Evolutionary conservation across 306 rosid species (phyloP), one percentile per base, ranked within the genome.

Genomic region (Spatholobus suberectus): DNA sequence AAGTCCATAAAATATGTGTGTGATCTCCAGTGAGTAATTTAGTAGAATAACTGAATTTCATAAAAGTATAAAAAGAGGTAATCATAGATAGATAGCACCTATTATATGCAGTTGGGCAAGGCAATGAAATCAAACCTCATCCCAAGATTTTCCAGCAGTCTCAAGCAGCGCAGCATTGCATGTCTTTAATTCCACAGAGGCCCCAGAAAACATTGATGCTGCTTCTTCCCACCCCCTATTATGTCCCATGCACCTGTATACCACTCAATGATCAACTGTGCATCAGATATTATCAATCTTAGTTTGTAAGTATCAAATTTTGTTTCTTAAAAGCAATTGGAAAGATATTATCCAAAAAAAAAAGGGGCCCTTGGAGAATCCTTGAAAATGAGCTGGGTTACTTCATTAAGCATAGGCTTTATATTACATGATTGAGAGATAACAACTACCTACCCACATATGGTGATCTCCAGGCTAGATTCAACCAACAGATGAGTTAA

Each of bases 151-250:
- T 70, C 97, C 99, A 34, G 93, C 78, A 70, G 96, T 88, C 81
- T 93, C 98, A 5, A 95, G 97, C 84, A 96, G 87, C 72, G 99
- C 99, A 70, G 97, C 99, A 74, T 96, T 93, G 85, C 98, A 93
- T 44, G 98, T 88, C 86, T 92, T 93, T 32, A 96, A 83, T 89
- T 96, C 97, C 70, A 96, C 86, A 61, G 96, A 86, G 81, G 93
- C 90, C 44, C 99, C 98, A 23, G 93, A 84, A 77, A 96, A 80
- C 96, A 93, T 91, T 82, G 99, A 96, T 77, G 99, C 98, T 9
- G 99, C 99, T 88, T 96, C 98, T 82, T 96, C 99, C 98, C 98
- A 96, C 13, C 99, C 99, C 86, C 83, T 90, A 82, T 96, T 96
- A 85, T 96, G 99, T 81, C 99, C 99, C 98, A 95, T 93, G 88